Conservation (phyloP, 2,329 filamentous ascomycete genomes). For the Aspergillus arachidicola region DNA sequence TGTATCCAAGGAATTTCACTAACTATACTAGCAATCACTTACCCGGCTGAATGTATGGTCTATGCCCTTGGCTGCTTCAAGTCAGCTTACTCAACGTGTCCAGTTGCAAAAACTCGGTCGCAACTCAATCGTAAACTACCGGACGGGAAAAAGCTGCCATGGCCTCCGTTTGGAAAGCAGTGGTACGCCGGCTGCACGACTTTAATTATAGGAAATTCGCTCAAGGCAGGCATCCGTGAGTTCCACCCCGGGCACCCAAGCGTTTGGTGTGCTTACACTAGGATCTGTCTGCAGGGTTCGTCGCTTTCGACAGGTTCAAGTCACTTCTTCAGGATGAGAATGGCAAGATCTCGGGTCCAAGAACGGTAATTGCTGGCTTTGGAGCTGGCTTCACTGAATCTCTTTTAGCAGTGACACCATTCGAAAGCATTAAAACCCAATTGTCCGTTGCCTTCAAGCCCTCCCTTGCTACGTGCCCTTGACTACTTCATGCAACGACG, state of each 20-base stretch:
- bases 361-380: conserved; percentile 90
- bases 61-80: conserved; percentile 11
- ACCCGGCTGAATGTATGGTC: conserved; percentile 82
- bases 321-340: conserved; percentile 75
- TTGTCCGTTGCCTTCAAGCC: conserved; percentile 54
- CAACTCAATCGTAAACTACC: conserved; percentile 87
- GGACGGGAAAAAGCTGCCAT: conserved; percentile 83
- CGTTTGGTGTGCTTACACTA: background rate
- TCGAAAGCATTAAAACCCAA: conserved; percentile 98
- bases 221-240: conserved; percentile 92
- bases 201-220: conserved; percentile 91
- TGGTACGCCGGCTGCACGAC: conserved; percentile 99
- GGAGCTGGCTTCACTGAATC: conserved; percentile 94
- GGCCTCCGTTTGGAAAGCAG: conserved; percentile 88
- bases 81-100: conserved; percentile 13
- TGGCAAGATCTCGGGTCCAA: conserved; percentile 85
- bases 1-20: conserved; percentile 13
- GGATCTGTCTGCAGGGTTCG: conserved; percentile 65
- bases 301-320: conserved; percentile 96
- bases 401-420: conserved; percentile 89
- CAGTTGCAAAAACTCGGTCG: conserved; percentile 90
- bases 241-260: conserved; percentile 20
- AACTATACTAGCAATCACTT: conserved; percentile 74
- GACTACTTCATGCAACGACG: background rate
- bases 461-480: background rate